These are phyloP conservation scores for Blepharisma undulans DNA, from an alignment of 169 alveolate genomes.

Conservation along the genomic window DNA sequence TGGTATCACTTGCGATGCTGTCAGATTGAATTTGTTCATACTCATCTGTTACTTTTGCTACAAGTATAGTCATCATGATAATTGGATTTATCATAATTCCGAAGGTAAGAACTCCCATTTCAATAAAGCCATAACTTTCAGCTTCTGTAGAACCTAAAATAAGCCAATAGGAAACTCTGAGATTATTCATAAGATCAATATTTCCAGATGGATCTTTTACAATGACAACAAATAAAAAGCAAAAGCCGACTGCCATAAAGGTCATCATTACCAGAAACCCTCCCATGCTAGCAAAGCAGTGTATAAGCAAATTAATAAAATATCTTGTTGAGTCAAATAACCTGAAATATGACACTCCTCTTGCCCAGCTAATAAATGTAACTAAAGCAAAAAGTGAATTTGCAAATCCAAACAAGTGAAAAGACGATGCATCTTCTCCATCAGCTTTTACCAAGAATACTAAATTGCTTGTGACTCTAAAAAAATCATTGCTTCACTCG, in stretches of 20 bases:
- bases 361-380: neutral
- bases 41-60: conserved; percentile 2
- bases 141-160: neutral
- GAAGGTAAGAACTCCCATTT: neutral
- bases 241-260: neutral
- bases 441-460: too few species aligned
- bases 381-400: neutral
- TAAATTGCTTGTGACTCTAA: too few species aligned
- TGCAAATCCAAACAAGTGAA: too few species aligned
- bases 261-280: neutral
- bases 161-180: neutral
- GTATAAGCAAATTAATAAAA: neutral
- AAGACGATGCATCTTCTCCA: too few species aligned
- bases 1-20: neutral
- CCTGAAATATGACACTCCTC: conserved; percentile 36
- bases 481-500: neutral
- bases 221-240: conserved; percentile 3
- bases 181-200: neutral
- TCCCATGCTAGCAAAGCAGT: neutral
- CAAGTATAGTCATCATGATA: conserved; percentile 7
- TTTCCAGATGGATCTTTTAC: neutral
- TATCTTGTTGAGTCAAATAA: conserved; percentile 12
- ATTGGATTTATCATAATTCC: neutral
- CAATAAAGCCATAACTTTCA: neutral
- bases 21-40: conserved; percentile 3